phyloP scores from a whole-genome alignment of 169 alveolate genomes.

The Eimeria acervulina region DNA sequence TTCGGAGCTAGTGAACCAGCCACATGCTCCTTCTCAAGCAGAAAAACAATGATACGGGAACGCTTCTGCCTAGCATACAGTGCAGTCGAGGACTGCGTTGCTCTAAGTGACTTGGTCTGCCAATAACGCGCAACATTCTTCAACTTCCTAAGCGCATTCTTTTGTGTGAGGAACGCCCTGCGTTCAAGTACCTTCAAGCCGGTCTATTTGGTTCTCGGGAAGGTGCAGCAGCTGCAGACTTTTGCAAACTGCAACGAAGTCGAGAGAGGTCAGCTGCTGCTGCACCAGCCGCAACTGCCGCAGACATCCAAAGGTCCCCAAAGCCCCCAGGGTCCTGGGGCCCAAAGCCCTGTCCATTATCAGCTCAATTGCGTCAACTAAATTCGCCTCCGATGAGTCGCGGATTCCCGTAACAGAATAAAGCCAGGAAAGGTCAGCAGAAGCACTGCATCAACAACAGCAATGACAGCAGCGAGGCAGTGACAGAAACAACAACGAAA shows the following conservation, averaged over 20 bases:
- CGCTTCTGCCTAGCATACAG: no score
- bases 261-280: constrained; percentile 37
- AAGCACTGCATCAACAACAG: background rate
- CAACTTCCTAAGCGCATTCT: no score
- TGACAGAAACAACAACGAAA: background rate
- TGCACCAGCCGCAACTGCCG: constrained; percentile 71
- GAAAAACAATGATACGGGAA: background rate
- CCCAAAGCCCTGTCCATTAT: constrained; percentile 62
- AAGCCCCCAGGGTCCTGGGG: constrained; percentile 29
- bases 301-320: constrained; percentile 55
- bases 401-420: constrained; percentile 58
- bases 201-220: constrained; percentile 42
- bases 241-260: constrained; percentile 29
- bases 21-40: no score
- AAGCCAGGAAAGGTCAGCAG: constrained; percentile 35
- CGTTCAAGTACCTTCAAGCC: constrained; percentile 28
- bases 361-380: constrained; percentile 56
- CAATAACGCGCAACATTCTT: no score
- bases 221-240: constrained; percentile 65
- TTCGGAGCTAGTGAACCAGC: background rate
- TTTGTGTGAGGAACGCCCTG: background rate
- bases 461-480: background rate
- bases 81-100: no score
- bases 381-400: constrained; percentile 43
- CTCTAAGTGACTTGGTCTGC: no score